Conservation (phyloP, 2,329 filamentous ascomycete species). For the Hypomyces rosellus region DNA sequence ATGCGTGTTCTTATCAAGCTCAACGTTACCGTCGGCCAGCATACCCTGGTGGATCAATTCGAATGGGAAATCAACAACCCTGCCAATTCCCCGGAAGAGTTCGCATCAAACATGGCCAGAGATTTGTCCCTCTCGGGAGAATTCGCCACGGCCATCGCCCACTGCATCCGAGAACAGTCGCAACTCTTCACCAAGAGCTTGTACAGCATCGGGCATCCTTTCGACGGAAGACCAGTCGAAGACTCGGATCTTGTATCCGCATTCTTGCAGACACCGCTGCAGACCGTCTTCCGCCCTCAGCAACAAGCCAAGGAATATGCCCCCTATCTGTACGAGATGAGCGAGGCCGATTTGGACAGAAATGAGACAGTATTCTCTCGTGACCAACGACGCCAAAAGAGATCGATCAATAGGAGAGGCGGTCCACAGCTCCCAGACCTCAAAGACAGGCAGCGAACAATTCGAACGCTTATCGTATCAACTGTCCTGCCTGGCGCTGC, state of each 20-base stretch:
- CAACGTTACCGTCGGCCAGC: slow-evolving; percentile 93
- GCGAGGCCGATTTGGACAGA: slow-evolving; percentile 79
- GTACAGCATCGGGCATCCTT: slow-evolving; percentile 88
- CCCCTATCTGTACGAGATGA: slow-evolving; percentile 90
- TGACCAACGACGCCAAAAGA: slow-evolving; percentile 89
- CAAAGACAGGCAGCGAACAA: slow-evolving; percentile 88
- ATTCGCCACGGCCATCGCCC: slow-evolving; percentile 94
- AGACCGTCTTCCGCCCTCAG: slow-evolving; percentile 78
- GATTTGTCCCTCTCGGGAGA: slow-evolving; percentile 90
- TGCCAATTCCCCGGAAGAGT: slow-evolving; percentile 88
- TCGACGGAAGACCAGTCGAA: slow-evolving; percentile 88
- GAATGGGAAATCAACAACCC: slow-evolving; percentile 99
- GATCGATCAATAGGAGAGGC: slow-evolving; percentile 87
- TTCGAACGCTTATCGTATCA: slow-evolving; percentile 86
- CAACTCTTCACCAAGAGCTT: slow-evolving; percentile 92
- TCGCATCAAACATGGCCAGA: slow-evolving; percentile 79
- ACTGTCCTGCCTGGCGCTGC: slow-evolving; percentile 87
- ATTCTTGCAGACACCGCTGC: slow-evolving; percentile 79
- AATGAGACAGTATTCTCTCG: slow-evolving; percentile 90
- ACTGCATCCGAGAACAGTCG: slow-evolving; percentile 92
- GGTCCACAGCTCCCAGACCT: slow-evolving; percentile 92
- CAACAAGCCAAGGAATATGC: slow-evolving; percentile 92
- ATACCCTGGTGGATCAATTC: slow-evolving; percentile 93
- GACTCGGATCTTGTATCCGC: slow-evolving; percentile 82
- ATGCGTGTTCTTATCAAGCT: slow-evolving; percentile 95